phyloP scores from a whole-genome alignment of 2,329 filamentous ascomycete species.

The Diplodia scrobiculata region DNA sequence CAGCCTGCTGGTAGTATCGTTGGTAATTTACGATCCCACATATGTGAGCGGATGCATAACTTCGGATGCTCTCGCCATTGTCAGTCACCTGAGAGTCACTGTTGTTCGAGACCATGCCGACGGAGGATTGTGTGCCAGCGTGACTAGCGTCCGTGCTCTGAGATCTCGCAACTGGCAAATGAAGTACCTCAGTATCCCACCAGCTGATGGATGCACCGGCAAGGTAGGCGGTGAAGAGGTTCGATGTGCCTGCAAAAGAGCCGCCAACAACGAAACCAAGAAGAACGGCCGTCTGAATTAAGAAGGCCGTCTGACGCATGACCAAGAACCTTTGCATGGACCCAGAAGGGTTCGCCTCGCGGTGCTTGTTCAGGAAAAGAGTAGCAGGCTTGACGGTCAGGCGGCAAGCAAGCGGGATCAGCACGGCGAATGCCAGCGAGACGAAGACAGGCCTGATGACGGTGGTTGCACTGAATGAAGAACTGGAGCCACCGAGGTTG shows the following conservation, averaged over 20 bases:
- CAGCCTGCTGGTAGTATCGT: conserved; percentile 50
- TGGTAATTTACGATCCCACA: conserved; percentile 47
- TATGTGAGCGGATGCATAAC: conserved; percentile 23
- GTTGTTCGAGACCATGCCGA: not conserved
- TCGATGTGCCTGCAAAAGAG: conserved; percentile 64
- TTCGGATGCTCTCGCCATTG: not conserved
- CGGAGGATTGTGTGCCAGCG: conserved; percentile 1
- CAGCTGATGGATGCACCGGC: conserved; percentile 61
- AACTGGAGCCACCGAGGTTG: conserved; percentile 56
- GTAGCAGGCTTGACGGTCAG: conserved; percentile 51
- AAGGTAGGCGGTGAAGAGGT: conserved; percentile 63
- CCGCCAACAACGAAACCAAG: conserved; percentile 55
- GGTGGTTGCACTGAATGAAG: conserved; percentile 45
- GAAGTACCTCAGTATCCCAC: conserved; percentile 55
- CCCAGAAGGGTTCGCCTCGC: conserved; percentile 34
- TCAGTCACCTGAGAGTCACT: not conserved
- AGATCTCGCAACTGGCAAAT: conserved; percentile 31
- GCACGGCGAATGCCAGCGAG: conserved; percentile 56
- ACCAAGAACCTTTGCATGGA: conserved; percentile 36
- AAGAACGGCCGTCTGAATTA: conserved; percentile 55
- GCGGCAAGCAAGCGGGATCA: conserved; percentile 53
- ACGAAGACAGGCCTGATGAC: conserved; percentile 57
- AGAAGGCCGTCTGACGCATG: conserved; percentile 45
- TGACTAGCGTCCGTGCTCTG: not conserved
- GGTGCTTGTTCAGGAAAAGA: conserved; percentile 39